Base-by-base conservation (phyloP, 306 rosid genomes). In the Boehmeria nivea region DNA sequence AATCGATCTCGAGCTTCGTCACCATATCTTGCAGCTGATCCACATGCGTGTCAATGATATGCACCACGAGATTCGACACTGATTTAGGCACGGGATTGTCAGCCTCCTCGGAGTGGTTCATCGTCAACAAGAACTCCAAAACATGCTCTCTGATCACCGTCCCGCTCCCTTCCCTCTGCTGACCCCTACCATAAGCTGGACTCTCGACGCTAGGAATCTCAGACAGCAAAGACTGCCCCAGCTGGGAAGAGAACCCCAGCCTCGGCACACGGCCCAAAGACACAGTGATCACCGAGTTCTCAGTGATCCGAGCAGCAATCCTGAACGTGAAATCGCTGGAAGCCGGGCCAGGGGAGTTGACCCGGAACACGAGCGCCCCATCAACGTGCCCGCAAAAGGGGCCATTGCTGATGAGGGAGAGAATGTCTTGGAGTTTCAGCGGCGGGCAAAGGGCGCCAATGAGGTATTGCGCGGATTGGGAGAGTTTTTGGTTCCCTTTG, bases 71-170 rank as follows among this genome's bases (percentile, higher is more conserved):
- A 63, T 87, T 81, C 11, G 99, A 82, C 48, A 78, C 77, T 31
- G 99, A 87, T 63, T 60, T 81, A 6, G 99, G 96, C 60, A 91
- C 95, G 3, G 93, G 95, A 72, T 87, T 87, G 72, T 91, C 96
- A 6, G 96, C 95, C 74, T 91, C 96, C 81, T 87, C 95, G 8
- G 96, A 91, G 71, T 91, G 99, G 75, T 91, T 91, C 96, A 84
- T 87, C 13, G 91, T 91, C 85, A 87, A 68, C 36, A 91, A 75
- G 62, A 91, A 91, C 50, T 91, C 99, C 53, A 91, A 91, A 71
- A 91, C 99, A 73, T 87, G 96, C 80, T 87, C 99, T 80, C 75
- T 75, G 27, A 91, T 87, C 61, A 91, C 89, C 57, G 60, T 75
- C 39, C 94, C 83, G 39, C 69, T 59, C 67, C 61, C 48, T 68